Conservation (phyloP, 305 asterid genomes). For the Solanum chacoense region DNA sequence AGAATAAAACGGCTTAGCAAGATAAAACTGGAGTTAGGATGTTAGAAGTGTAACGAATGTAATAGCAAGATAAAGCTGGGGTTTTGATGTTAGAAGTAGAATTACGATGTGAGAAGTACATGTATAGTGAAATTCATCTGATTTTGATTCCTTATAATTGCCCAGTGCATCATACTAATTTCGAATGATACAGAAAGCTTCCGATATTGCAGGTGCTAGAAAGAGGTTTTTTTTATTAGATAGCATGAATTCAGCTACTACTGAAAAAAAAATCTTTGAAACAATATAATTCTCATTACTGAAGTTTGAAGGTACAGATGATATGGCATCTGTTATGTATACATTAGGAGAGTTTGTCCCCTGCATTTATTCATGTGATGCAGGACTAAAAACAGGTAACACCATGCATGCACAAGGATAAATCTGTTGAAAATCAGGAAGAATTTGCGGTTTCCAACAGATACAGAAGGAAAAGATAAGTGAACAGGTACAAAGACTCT, state of each 20-base stretch:
- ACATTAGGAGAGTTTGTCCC: background rate
- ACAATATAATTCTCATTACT: background rate
- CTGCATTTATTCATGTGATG: constrained; percentile 3
- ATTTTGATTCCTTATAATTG: background rate
- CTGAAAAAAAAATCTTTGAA: background rate
- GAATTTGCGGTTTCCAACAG: background rate
- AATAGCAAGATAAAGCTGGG: background rate
- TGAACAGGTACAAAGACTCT: background rate
- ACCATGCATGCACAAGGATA: background rate
- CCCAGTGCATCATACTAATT: background rate
- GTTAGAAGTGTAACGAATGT: background rate
- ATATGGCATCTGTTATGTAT: background rate
- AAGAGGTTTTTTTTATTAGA: background rate
- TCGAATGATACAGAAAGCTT: background rate
- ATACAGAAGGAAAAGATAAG: background rate
- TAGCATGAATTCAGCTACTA: background rate
- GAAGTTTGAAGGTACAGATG: background rate
- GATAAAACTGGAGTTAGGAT: background rate
- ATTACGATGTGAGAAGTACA: background rate
- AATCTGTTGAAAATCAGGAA: background rate
- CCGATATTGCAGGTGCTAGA: background rate
- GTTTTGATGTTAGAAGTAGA: background rate
- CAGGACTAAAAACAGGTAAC: background rate
- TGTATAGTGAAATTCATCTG: background rate
- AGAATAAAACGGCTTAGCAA: background rate